Evolutionary conservation across 495 filamentous ascomycete genomes (phyloP), one percentile per base, ranked within the genome.

Genomic region (Jackrogersella multiformis): DNA sequence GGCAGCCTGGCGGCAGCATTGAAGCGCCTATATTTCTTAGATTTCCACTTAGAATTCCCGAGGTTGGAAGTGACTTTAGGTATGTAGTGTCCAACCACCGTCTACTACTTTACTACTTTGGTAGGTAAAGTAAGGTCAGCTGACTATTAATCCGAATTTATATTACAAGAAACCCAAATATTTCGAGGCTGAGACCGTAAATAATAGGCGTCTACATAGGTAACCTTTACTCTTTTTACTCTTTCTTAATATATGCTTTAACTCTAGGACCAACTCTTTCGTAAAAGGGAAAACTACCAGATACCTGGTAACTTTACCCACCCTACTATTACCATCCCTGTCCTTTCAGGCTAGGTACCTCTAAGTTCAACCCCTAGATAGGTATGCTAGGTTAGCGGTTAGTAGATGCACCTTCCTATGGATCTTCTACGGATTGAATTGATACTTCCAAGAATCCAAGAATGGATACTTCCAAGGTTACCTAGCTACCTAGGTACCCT

Each of bases 171-270:
- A 36, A 30, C 3, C 26, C 26, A 30, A n/a, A n/a, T n/a, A n/a
- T n/a, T n/a, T 34, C 24, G 18, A 53, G 49, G 49, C 49, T 53
- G 49, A 53, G 49, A 53, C 49, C 49, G 15, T 13, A 5, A n/a
- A 53, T 13, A 12, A 35, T 35, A 36, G n/a, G n/a, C n/a, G n/a
- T n/a, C n/a, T n/a, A n/a, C n/a, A n/a, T n/a, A n/a, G n/a, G n/a
- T n/a, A 30, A 53, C 32, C 1, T n/a, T 18, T 34, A 30, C 26
- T 21, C 24, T 49, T 32, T 32, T 32, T 32, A 8, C 32, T 30
- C 38, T 56, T 56, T 30, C 53, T 30, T 56, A 15, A 13, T 44
- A 44, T 30, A 30, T n/a, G n/a, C n/a, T 36, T 23, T 49, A 30
- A 6, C 32, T 36, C 49, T 18, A 53, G 30, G 30, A 53, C 30